Evolutionary conservation across 2,329 filamentous ascomycete species (phyloP).

Genomic region (Cytospora mali): DNA sequence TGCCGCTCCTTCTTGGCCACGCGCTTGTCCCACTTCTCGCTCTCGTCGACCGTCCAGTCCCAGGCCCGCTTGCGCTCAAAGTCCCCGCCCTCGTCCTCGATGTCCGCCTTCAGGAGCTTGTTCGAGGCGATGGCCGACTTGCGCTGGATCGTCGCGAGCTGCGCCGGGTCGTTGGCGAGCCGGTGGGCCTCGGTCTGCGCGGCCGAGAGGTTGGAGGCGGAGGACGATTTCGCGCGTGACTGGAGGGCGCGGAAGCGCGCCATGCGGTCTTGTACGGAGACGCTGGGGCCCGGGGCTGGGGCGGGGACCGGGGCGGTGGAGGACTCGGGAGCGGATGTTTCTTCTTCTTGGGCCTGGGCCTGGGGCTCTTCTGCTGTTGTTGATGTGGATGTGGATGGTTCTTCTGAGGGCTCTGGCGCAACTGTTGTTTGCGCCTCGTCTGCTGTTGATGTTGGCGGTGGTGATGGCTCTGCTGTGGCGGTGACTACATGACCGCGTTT

Average conservation of each 20-base stretch:
- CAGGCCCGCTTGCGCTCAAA: conserved; percentile 98
- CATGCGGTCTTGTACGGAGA: conserved; percentile 65
- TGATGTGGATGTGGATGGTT: conserved; percentile 21
- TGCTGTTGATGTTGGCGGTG: conserved; percentile 19
- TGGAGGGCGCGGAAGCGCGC: conserved; percentile 87
- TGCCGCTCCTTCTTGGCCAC: conserved; percentile 82
- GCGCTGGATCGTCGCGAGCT: conserved; percentile 78
- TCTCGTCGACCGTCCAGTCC: conserved; percentile 98
- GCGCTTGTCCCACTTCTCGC: conserved; percentile 89
- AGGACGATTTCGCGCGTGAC: conserved; percentile 73
- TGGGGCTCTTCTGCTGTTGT: conserved; percentile 20
- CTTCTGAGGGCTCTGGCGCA: conserved; percentile 17
- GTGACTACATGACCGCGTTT: conserved; percentile 25
- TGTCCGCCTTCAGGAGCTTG: conserved; percentile 90
- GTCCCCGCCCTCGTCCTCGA: conserved; percentile 81
- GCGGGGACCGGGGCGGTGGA: conserved; percentile 18
- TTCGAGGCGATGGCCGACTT: conserved; percentile 87
- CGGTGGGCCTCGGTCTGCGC: conserved; percentile 82
- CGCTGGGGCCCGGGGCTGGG: conserved; percentile 37
- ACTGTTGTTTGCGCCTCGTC: conserved; percentile 11
- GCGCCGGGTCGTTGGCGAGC: conserved; percentile 73
- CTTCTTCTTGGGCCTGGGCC: conserved; percentile 5
- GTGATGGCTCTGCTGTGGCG: conserved; percentile 19
- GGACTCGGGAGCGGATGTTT: conserved; percentile 15
- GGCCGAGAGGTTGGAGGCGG: conserved; percentile 78